Base-by-base conservation (phyloP, 2,329 filamentous ascomycete genomes). In the Colletotrichum zoysiae region DNA sequence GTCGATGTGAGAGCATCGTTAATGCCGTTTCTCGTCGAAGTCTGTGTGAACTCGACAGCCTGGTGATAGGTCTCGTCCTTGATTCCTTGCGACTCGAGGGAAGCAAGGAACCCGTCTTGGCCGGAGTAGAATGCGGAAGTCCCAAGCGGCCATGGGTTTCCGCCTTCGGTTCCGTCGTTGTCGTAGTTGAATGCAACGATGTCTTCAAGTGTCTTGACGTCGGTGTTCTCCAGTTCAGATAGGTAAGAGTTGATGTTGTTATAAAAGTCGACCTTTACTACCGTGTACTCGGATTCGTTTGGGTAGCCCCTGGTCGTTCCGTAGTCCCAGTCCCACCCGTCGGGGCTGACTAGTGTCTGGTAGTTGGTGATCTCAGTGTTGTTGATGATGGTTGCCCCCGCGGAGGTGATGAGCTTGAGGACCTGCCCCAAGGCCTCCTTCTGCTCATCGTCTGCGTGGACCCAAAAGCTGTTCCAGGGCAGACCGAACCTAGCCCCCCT, bases 321-420 rank as follows among this genome's bases (percentile, higher is more conserved):
- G 74, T 89, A 92, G 76, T 92, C 91, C 87, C 92, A 95, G 79
- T 94, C 85, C 92, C 92, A 95, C n/a, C 91, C 90, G 60, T 87
- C 79, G 0, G 89, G 90, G 42, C 87, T 88, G 16, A 94, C 86
- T 33, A 93, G 88, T 0, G 82, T 87, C 76, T 90, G 79, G 76
- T 89, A 87, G 77, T 89, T 83, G 30, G 89, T 88, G 2, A 95
- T 85, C 77, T 95, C 92, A 0, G 91, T 93, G 35, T 86, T 86
- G 76, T 94, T 93, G 76, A 94, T 83, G 51, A 95, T 85, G 1
- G 86, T 91, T 0, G 91, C 92, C 1, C 93, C 92, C 0, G 89
- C 89, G 0, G 79, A 78, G 76, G 87, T 76, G 46, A 95, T 87
- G 33, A 89, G 77, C 0, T 82, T 77, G 14, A 93, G 76, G 1